A percentile compares a stretch with the other conserved stretches of the same genome.
Conservation (phyloP, 2,329 filamentous ascomycete species). For the Clonostachys rosea region DNA sequence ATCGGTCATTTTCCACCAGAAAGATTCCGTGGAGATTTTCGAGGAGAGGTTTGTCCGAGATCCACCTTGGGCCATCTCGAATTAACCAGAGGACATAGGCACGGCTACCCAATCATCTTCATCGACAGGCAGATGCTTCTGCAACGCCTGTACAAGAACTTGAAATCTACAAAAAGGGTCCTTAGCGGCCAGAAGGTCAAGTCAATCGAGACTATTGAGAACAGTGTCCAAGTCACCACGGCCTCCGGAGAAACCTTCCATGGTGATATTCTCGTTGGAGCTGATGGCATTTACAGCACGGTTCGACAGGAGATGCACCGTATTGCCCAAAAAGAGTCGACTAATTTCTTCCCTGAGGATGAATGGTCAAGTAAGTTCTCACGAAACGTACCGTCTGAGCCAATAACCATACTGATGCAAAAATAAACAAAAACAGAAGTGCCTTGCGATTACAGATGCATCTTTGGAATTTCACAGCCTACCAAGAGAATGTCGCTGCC, state of each 20-base stretch:
- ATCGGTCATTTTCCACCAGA: too few relatives aligned
- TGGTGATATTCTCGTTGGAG: slow-evolving; percentile 25
- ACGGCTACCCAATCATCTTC: slow-evolving; percentile 18
- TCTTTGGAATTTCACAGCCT: slow-evolving; percentile 25
- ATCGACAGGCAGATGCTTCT: slow-evolving; percentile 25
- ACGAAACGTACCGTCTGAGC: too few relatives aligned
- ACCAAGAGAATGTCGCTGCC: slow-evolving; percentile 8
- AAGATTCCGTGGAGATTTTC: neutral
- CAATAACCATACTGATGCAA: too few relatives aligned
- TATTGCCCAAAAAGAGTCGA: slow-evolving; percentile 10
- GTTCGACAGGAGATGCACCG: slow-evolving; percentile 17
- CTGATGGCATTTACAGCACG: slow-evolving; percentile 29
- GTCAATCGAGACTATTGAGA: neutral
- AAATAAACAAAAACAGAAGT: neutral
- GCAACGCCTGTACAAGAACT: slow-evolving; percentile 18
- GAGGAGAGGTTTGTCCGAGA: neutral
- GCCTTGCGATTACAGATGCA: slow-evolving; percentile 18
- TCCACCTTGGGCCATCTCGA: neutral
- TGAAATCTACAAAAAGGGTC: slow-evolving; percentile 15
- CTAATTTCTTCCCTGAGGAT: slow-evolving; percentile 9
- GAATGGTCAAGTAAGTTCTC: slow-evolving; percentile 5
- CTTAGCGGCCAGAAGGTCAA: neutral
- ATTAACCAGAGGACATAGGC: slow-evolving; percentile 1
- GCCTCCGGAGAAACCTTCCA: slow-evolving; percentile 17
- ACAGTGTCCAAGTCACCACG: slow-evolving; percentile 17